Percentiles rank a stretch among this genome's conserved stretches.
Conservation (phyloP, 2,329 filamentous ascomycete genomes). For the Clonostachys solani region DNA sequence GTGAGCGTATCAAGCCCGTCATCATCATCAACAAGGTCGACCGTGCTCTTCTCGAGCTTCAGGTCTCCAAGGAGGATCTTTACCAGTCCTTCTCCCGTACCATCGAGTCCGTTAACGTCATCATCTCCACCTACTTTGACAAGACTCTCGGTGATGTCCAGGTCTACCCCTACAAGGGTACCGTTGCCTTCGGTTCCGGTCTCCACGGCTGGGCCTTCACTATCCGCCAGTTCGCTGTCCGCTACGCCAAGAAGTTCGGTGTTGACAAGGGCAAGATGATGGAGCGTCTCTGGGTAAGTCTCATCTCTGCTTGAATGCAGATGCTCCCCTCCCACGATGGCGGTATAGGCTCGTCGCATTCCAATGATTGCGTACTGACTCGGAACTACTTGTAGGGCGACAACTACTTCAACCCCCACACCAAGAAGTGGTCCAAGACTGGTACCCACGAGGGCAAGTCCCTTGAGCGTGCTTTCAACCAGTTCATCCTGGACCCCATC, state of each 20-base stretch:
- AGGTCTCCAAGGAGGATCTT: slow-evolving; percentile 97
- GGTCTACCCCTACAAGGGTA: slow-evolving; percentile 97
- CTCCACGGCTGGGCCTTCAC: slow-evolving; percentile 99
- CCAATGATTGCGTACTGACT: no score
- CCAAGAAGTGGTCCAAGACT: slow-evolving; percentile 99
- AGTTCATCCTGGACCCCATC: slow-evolving; percentile 99
- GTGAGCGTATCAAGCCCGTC: slow-evolving; percentile 99
- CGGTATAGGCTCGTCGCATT: no score
- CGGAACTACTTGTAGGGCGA: slow-evolving; percentile 54
- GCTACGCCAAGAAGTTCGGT: slow-evolving; percentile 99
- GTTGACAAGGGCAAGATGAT: slow-evolving; percentile 99
- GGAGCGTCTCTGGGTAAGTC: slow-evolving; percentile 93
- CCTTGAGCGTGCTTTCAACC: slow-evolving; percentile 98
- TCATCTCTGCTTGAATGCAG: neutral
- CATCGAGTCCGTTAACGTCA: slow-evolving; percentile 99
- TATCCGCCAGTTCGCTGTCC: slow-evolving; percentile 90
- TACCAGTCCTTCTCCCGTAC: slow-evolving; percentile 99
- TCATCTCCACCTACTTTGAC: slow-evolving; percentile 99
- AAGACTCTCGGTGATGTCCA: slow-evolving; percentile 95
- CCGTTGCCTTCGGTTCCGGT: slow-evolving; percentile 98
- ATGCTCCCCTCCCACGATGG: no score
- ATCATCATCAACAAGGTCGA: slow-evolving; percentile 99
- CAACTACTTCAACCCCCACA: slow-evolving; percentile 99
- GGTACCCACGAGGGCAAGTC: slow-evolving; percentile 77
- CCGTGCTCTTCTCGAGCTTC: slow-evolving; percentile 97